phyloP scores from a whole-genome alignment of 148 eudicot species.

The Heliosperma pusillum region DNA sequence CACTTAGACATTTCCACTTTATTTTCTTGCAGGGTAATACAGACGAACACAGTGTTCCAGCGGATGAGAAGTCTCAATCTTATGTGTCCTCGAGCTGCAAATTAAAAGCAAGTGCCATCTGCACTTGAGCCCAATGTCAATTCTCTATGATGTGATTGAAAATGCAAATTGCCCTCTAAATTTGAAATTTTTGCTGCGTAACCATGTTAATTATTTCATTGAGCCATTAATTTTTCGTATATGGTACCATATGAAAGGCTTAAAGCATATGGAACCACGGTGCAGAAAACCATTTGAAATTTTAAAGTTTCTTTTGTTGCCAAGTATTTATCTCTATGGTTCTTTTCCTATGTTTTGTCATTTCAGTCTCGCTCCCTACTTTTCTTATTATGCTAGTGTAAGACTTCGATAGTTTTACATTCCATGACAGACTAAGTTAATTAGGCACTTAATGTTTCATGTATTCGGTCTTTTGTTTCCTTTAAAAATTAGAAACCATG shows the following conservation, averaged over 20 bases:
- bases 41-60: slow-evolving; percentile 29
- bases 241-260: neutral
- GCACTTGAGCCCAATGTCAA: neutral
- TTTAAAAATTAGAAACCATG: neutral
- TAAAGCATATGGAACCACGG: neutral
- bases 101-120: slow-evolving; percentile 47
- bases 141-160: slow-evolving; percentile 13
- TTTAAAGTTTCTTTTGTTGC: neutral
- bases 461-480: neutral
- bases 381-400: neutral
- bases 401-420: neutral
- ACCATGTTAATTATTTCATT: neutral
- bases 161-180: neutral
- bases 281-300: neutral
- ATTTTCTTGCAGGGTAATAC: slow-evolving; percentile 32
- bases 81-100: slow-evolving; percentile 39
- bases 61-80: slow-evolving; percentile 35
- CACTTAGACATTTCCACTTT: neutral
- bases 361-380: neutral
- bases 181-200: neutral
- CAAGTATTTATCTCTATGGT: neutral
- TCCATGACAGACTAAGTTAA: neutral
- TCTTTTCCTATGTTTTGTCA: neutral
- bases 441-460: neutral
- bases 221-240: neutral